Base-by-base conservation (phyloP, 768 basidiomycete species). In the Boletus tylopilopsis region DNA sequence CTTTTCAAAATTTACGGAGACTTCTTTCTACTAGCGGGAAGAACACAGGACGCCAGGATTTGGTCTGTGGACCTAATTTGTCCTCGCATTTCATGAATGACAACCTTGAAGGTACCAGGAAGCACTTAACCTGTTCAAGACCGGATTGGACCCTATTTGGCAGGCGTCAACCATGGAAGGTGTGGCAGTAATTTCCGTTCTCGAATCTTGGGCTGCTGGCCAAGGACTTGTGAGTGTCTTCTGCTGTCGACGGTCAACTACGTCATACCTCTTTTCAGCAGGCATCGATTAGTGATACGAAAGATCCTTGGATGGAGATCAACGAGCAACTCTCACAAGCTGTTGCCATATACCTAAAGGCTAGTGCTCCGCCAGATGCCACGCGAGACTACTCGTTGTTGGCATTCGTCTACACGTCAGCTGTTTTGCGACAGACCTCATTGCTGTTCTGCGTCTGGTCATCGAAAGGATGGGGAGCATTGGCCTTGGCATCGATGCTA, bases 121-220 rank as follows among this genome's bases (percentile, higher is more conserved):
- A 72, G 87, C 93, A 12, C 70, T 92, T 16, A 77, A 77, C 27
- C 64, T 89, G n/a, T 83, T 92, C 58, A 89, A 85, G 66, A 73
- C 74, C 2, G 76, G 81, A 8, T 80, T 82, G 47, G 95, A 97
- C 66, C 69, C 79, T 21, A 74, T 88, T 23, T 99, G 95, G 95
- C 87, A 94, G 64, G 95, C 91, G 0, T 83, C 87, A 12, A 84
- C 85, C 0, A 72, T 91, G 38, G 96, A 99, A 71, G 91, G 92
- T 5, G 67, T 94, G 58, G 89, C 87, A 2, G 88, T 87, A 3
- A 74, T 87, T 24, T 76, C 81, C 9, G 74, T 95, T 11, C 74
- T 96, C 18, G 92, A 95, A 50, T 84, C 87, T 8, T 97, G 93
- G 92, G 76, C 84, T 22, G 73, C 77, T 37, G 82, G 79, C n/a